phyloP scores from a whole-genome alignment of 352 stramenopile genomes.

The Aphanomyces stellatus region DNA sequence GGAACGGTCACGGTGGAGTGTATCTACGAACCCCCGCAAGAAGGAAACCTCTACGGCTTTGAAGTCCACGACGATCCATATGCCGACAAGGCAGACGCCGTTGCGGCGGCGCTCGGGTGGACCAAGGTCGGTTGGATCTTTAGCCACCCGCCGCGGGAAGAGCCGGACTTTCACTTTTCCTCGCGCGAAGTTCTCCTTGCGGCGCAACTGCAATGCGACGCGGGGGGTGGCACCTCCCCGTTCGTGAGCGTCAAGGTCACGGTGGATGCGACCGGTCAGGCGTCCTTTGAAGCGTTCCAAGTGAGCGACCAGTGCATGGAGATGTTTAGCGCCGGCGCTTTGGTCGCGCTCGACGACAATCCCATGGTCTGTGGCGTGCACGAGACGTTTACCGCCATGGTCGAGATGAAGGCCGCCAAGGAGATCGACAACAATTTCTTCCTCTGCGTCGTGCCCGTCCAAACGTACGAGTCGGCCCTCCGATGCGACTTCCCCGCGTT shows the following conservation, averaged over 20 bases:
- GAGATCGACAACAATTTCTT: slow-evolving; percentile 98
- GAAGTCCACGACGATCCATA: slow-evolving; percentile 89
- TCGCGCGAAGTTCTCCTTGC: slow-evolving; percentile 86
- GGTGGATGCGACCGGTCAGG: slow-evolving; percentile 88
- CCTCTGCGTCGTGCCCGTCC: slow-evolving; percentile 93
- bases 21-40: slow-evolving; percentile 94
- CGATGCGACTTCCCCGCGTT: slow-evolving; percentile 90
- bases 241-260: slow-evolving; percentile 97
- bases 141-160: slow-evolving; percentile 92
- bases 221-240: slow-evolving; percentile 87
- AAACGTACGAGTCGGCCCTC: slow-evolving; percentile 89
- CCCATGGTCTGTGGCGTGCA: slow-evolving; percentile 88
- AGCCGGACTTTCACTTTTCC: slow-evolving; percentile 93
- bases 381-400: slow-evolving; percentile 96
- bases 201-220: slow-evolving; percentile 93
- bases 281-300: slow-evolving; percentile 95
- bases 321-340: slow-evolving; percentile 94
- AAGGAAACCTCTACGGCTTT: slow-evolving; percentile 83
- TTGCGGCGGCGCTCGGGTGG: slow-evolving; percentile 83
- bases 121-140: slow-evolving; percentile 97
- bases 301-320: slow-evolving; percentile 96
- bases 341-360: slow-evolving; percentile 84
- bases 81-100: slow-evolving; percentile 68
- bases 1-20: slow-evolving; percentile 90
- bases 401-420: slow-evolving; percentile 89